Evolutionary conservation across 805 yeast species (phyloP).

Genomic region (Kockiozyma suomiensis): DNA sequence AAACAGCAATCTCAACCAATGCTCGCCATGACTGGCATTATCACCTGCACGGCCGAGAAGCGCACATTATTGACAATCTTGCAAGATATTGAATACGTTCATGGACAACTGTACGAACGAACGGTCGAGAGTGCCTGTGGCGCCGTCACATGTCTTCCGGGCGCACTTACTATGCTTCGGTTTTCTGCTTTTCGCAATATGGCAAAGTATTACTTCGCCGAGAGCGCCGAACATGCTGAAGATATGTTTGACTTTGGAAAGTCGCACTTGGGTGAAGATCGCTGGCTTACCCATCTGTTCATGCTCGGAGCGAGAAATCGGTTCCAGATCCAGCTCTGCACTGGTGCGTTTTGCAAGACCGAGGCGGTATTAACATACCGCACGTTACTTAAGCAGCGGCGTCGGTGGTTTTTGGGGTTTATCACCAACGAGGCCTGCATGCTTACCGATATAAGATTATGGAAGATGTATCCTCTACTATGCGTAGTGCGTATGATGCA

Average conservation of each 20-base stretch:
- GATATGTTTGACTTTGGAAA: constrained; percentile 33
- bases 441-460: constrained; percentile 31
- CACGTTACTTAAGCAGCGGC: constrained; percentile 30
- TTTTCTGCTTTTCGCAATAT: constrained; percentile 27
- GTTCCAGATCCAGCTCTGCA: constrained; percentile 31
- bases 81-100: constrained; percentile 32
- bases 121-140: constrained; percentile 32
- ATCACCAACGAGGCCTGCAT: constrained; percentile 31
- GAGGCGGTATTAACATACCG: constrained; percentile 25
- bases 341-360: constrained; percentile 32
- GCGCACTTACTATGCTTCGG: constrained; percentile 33
- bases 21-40: constrained; percentile 33
- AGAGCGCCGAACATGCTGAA: constrained; percentile 25
- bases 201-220: constrained; percentile 30
- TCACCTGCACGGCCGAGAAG: constrained; percentile 31
- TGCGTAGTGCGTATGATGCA: constrained; percentile 32
- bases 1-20: constrained; percentile 8
- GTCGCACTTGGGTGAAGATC: constrained; percentile 29
- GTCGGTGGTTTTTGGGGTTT: constrained; percentile 32
- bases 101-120: constrained; percentile 31
- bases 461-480: constrained; percentile 30
- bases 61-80: constrained; percentile 16
- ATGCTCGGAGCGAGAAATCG: constrained; percentile 31
- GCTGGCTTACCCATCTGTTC: constrained; percentile 32
- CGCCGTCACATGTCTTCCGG: constrained; percentile 31